A percentile compares a stretch with the other conserved stretches of the same genome.
Conservation (phyloP, 108 stramenopile species). For the Fragilariopsis cylindrus region DNA sequence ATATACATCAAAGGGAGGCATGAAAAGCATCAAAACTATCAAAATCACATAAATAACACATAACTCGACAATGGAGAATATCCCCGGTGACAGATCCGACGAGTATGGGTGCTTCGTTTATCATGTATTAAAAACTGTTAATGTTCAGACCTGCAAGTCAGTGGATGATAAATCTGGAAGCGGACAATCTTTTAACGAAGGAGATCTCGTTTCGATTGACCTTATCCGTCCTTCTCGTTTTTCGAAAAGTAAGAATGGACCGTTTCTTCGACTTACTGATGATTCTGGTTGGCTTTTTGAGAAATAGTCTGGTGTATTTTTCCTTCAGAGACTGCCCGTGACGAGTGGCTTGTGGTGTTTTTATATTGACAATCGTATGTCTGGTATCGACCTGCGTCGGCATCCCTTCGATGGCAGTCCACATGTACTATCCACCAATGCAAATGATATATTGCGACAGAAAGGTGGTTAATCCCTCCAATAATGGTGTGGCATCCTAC, state of each 20-base stretch:
- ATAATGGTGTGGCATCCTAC: background rate
- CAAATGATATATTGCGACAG: background rate
- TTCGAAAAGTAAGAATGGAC: background rate
- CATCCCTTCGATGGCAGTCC: background rate
- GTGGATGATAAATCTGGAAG: no score
- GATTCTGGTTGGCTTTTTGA: background rate
- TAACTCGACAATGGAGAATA: no score
- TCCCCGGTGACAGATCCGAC: no score
- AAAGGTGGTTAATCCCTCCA: background rate
- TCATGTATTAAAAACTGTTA: no score
- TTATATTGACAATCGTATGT: background rate
- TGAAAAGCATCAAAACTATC: no score
- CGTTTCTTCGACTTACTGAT: background rate
- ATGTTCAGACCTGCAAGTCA: no score
- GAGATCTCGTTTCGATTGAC: background rate
- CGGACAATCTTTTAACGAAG: no score
- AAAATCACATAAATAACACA: no score
- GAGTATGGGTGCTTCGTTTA: no score
- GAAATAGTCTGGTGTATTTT: background rate
- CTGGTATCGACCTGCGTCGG: no score
- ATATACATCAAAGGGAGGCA: no score
- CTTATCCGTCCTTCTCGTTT: background rate
- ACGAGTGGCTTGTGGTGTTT: background rate
- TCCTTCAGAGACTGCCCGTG: background rate
- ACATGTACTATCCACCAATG: background rate